A percentile compares a stretch with the other conserved stretches of the same genome.
Conservation (phyloP, 805 yeast genomes). For the Torulaspora maleeae region DNA sequence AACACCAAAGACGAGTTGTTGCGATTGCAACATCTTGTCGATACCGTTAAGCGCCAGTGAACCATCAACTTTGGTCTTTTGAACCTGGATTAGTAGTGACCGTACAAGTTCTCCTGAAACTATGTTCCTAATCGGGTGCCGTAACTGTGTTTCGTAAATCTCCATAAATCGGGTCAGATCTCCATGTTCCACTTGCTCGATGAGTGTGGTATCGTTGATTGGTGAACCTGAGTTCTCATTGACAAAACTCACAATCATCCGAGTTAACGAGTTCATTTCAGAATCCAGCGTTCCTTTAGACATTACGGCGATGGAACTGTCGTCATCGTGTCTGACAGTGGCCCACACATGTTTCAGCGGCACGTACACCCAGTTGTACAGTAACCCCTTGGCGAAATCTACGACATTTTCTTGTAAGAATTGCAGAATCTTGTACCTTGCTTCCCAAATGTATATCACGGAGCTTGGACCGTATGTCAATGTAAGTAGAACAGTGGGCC, state of each 20-base stretch:
- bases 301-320: slow-evolving; percentile 66
- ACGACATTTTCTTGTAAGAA: slow-evolving; percentile 58
- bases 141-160: slow-evolving; percentile 71
- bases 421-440: slow-evolving; percentile 47
- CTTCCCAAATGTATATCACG: slow-evolving; percentile 41
- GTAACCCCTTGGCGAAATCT: slow-evolving; percentile 63
- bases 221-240: slow-evolving; percentile 20
- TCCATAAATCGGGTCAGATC: slow-evolving; percentile 76
- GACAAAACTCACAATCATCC: slow-evolving; percentile 70
- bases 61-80: slow-evolving; percentile 93
- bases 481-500: slow-evolving; percentile 53
- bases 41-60: slow-evolving; percentile 86
- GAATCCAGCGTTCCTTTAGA: slow-evolving; percentile 73
- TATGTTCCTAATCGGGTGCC: slow-evolving; percentile 60
- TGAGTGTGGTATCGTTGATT: slow-evolving; percentile 27
- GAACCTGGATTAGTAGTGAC: slow-evolving; percentile 83
- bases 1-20: slow-evolving; percentile 88
- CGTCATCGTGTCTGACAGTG: slow-evolving; percentile 81
- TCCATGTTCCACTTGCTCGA: slow-evolving; percentile 57
- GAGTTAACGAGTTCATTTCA: slow-evolving; percentile 72
- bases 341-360: slow-evolving; percentile 69
- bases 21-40: slow-evolving; percentile 82
- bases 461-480: slow-evolving; percentile 52
- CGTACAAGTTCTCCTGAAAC: slow-evolving; percentile 65
- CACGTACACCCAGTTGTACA: slow-evolving; percentile 75